phyloP scores from a whole-genome alignment of 2,329 filamentous ascomycete genomes.

The Fusarium miscanthi region DNA sequence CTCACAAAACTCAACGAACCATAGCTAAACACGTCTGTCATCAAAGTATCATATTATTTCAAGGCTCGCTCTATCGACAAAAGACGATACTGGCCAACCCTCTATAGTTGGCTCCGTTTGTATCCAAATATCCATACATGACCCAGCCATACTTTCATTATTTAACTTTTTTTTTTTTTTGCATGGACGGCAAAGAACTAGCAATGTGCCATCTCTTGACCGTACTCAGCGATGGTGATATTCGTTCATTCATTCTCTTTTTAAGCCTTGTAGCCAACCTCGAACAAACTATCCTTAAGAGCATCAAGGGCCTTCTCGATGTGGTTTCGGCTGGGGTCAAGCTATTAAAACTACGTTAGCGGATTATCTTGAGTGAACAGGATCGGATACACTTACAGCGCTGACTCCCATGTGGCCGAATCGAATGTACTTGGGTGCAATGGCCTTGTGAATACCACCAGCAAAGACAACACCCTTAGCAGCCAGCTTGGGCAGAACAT shows the following conservation, averaged over 20 bases:
- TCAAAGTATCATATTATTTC: conserved; percentile 17
- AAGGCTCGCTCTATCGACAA: conserved; percentile 29
- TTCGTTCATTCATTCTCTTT: background rate
- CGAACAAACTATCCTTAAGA: conserved; percentile 77
- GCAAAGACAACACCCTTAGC: conserved; percentile 94
- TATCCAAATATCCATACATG: conserved; percentile 21
- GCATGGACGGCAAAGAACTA: background rate
- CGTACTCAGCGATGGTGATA: background rate
- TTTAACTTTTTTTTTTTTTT: conserved; percentile 3
- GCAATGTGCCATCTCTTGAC: background rate
- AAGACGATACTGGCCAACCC: conserved; percentile 15
- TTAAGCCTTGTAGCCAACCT: conserved; percentile 72
- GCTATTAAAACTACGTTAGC: conserved; percentile 55
- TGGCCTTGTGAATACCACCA: conserved; percentile 95
- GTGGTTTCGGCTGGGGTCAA: conserved; percentile 81
- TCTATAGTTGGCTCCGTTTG: conserved; percentile 22
- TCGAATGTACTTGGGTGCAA: conserved; percentile 90
- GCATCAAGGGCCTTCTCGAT: conserved; percentile 86
- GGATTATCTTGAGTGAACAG: background rate
- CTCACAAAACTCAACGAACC: conserved; percentile 5
- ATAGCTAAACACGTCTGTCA: conserved; percentile 8
- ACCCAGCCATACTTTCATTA: conserved; percentile 29
- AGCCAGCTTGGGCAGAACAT: conserved; percentile 84
- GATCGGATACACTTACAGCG: conserved; percentile 65
- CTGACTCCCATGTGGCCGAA: conserved; percentile 99